phyloP scores from a whole-genome alignment of 2,329 filamentous ascomycete species.

The Exophiala xenobiotica region DNA sequence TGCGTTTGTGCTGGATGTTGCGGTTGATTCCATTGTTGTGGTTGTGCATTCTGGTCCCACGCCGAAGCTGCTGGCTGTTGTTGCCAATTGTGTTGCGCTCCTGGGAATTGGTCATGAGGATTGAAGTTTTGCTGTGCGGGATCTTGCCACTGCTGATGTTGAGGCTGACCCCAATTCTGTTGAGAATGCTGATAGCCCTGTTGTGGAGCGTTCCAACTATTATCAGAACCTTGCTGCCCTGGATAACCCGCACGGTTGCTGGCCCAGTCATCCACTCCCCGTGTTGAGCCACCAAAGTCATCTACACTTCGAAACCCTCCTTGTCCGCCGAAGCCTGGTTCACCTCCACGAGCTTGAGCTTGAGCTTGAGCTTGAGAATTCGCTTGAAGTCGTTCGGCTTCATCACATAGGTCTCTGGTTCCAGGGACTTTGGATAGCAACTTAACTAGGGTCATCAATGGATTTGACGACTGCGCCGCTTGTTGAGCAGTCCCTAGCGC shows the following conservation, averaged over 20 bases:
- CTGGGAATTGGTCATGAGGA: conserved; percentile 10
- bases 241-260: conserved; percentile 30
- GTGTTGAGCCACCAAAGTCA: conserved; percentile 24
- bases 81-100: conserved; percentile 15
- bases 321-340: conserved; percentile 36
- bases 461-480: conserved; percentile 42
- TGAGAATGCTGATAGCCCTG: conserved; percentile 20
- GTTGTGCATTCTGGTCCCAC: conserved; percentile 3
- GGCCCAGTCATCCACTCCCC: conserved; percentile 38
- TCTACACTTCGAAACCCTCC: conserved; percentile 31
- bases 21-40: conserved; percentile 5
- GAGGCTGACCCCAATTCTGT: conserved; percentile 12
- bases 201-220: conserved; percentile 18
- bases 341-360: conserved; percentile 63
- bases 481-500: conserved; percentile 69
- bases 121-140: conserved; percentile 12
- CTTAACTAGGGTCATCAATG: conserved; percentile 64
- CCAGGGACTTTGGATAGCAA: conserved; percentile 74
- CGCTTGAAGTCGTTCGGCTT: conserved; percentile 64
- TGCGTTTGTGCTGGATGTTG: background rate
- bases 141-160: conserved; percentile 11
- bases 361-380: conserved; percentile 64
- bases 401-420: conserved; percentile 64
- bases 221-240: conserved; percentile 39
- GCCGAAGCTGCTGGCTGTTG: conserved; percentile 13